phyloP scores from a whole-genome alignment of 129 eudicot species.

The Artemisia argyi region DNA sequence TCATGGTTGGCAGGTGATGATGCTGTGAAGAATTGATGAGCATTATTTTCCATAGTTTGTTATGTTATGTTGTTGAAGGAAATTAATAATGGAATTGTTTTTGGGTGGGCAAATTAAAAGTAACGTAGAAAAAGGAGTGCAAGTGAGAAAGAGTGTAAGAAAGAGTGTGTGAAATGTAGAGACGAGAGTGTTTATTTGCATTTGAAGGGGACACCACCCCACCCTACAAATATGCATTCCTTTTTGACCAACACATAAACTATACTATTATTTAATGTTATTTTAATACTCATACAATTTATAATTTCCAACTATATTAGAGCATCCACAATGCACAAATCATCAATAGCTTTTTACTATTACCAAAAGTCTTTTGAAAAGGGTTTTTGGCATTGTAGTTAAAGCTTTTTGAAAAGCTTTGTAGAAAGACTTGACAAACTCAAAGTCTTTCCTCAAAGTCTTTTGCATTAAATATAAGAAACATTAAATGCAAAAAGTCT shows the following conservation, averaged over 20 bases:
- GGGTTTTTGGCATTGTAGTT: too few species aligned
- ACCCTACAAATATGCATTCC: conserved; percentile 49
- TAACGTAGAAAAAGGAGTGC: conserved; percentile 26
- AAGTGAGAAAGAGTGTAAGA: conserved; percentile 33
- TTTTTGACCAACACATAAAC: conserved; percentile 19
- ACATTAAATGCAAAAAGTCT: too few species aligned
- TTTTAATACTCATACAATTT: not conserved
- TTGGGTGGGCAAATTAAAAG: not conserved
- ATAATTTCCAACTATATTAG: too few species aligned
- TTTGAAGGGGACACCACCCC: conserved; percentile 56
- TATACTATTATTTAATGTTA: not conserved
- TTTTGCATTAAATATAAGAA: too few species aligned
- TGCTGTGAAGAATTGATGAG: conserved; percentile 24
- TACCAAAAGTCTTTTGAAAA: too few species aligned
- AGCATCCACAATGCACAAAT: too few species aligned
- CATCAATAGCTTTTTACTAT: too few species aligned
- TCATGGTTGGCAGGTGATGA: conserved; percentile 26
- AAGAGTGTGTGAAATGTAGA: conserved; percentile 27
- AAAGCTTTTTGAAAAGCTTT: too few species aligned
- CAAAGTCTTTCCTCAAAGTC: too few species aligned
- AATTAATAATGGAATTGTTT: not conserved
- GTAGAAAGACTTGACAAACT: too few species aligned
- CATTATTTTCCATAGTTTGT: conserved; percentile 44
- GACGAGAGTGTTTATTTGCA: conserved; percentile 73
- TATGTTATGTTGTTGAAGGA: not conserved